Conservation (phyloP, 768 basidiomycete species). For the Tylopilus subfusipes region DNA sequence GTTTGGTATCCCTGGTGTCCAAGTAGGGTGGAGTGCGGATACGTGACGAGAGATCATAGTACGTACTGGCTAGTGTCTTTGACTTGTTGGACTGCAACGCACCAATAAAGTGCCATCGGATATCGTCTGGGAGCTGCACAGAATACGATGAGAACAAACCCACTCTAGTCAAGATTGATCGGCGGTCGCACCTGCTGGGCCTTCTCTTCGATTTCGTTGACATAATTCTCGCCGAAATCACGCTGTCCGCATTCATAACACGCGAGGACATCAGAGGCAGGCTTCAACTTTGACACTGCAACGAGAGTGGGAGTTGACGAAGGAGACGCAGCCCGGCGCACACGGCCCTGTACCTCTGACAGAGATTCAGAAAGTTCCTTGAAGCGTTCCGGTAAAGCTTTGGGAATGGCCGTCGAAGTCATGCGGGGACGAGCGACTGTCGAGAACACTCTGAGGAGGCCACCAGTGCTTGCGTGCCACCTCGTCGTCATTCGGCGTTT, state of each 20-base stretch:
- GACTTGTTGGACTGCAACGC: constrained; percentile 91
- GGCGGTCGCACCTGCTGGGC: constrained; percentile 56
- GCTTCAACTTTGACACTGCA: constrained; percentile 93
- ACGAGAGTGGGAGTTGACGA: constrained; percentile 49
- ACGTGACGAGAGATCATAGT: not conserved
- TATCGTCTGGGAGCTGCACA: constrained; percentile 74
- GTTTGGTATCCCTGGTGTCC: constrained; percentile 72
- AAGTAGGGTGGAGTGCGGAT: constrained; percentile 4
- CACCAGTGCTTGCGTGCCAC: not conserved
- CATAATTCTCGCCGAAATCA: constrained; percentile 98
- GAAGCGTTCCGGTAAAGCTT: constrained; percentile 40
- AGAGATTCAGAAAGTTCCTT: constrained; percentile 54
- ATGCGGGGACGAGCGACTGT: constrained; percentile 13
- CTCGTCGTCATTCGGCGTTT: too few species aligned
- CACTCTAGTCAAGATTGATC: not conserved
- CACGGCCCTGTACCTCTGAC: constrained; percentile 47
- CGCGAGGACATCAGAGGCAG: constrained; percentile 78
- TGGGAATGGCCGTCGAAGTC: constrained; percentile 13
- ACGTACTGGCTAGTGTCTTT: constrained; percentile 77
- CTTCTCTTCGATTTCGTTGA: constrained; percentile 88
- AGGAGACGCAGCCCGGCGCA: constrained; percentile 35
- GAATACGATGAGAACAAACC: constrained; percentile 7
- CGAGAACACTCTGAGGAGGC: constrained; percentile 3
- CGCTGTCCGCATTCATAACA: constrained; percentile 79
- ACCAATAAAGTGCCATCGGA: constrained; percentile 98